Conservation (phyloP, 108 stramenopile genomes). For the Parmales sp. region DNA sequence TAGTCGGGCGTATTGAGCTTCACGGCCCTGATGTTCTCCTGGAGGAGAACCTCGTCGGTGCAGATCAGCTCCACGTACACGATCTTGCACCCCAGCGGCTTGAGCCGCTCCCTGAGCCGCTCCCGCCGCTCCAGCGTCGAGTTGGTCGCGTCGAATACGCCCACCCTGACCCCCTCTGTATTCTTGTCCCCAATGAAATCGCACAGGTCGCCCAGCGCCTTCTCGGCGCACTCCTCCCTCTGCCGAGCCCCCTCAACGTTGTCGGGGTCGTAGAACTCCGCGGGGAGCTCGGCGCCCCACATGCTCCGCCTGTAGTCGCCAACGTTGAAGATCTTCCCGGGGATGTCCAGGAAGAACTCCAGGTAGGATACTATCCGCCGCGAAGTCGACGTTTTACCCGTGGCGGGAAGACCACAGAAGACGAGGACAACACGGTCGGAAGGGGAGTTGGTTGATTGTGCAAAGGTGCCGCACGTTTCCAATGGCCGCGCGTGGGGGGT, state of each 20-base stretch:
- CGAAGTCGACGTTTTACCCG: conserved; percentile 94
- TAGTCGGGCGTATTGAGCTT: conserved; percentile 84
- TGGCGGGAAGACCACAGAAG: conserved; percentile 92
- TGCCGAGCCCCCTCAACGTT: conserved; percentile 55
- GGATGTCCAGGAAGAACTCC: conserved; percentile 80
- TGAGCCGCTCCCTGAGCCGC: conserved; percentile 41
- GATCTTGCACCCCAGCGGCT: conserved; percentile 46
- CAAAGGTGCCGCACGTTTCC: too few species aligned
- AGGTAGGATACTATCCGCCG: conserved; percentile 85
- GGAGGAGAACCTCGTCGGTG: conserved; percentile 65
- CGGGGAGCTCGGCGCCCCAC: conserved; percentile 60
- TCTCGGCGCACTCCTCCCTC: conserved; percentile 62
- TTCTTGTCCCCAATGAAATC: conserved; percentile 42
- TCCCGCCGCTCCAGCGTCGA: conserved; percentile 57
- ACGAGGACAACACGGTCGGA: conserved; percentile 67
- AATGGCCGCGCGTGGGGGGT: too few species aligned
- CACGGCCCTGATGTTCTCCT: conserved; percentile 72
- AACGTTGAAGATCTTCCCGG: conserved; percentile 81
- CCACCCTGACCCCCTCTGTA: conserved; percentile 75
- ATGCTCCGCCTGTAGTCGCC: conserved; percentile 81
- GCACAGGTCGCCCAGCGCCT: conserved; percentile 75
- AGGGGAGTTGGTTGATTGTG: too few species aligned
- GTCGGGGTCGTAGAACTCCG: conserved; percentile 81
- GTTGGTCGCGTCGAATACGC: conserved; percentile 95
- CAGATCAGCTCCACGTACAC: conserved; percentile 87